Percentiles rank a stretch among this genome's conserved stretches.
These are phyloP conservation scores for Mycena haematopus DNA, from an alignment of 768 basidiomycete species.

Conservation along the genomic window DNA sequence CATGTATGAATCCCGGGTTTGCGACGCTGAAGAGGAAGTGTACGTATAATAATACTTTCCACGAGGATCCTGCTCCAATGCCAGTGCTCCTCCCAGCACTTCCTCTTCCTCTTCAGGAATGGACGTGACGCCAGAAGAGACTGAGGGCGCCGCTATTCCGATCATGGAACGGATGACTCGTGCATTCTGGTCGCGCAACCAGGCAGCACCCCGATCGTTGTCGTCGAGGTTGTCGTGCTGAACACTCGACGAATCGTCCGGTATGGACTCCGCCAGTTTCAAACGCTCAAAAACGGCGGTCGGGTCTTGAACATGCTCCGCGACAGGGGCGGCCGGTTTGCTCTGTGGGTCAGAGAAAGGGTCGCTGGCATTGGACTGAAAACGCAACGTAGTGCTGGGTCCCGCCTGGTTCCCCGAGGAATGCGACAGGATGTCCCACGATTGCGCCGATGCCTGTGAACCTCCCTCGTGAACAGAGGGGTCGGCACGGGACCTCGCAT, in stretches of 20 bases:
- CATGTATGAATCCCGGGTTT: constrained; percentile 41
- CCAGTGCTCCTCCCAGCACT: constrained; percentile 63
- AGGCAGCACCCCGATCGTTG: constrained; percentile 74
- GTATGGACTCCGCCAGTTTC: constrained; percentile 53
- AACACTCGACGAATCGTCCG: constrained; percentile 48
- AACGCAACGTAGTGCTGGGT: constrained; percentile 26
- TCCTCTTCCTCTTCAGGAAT: constrained; percentile 46
- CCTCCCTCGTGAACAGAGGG: constrained; percentile 8
- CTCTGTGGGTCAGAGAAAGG: constrained; percentile 41
- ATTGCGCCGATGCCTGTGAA: constrained; percentile 21
- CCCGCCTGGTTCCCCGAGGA: constrained; percentile 22
- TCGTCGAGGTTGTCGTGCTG: constrained; percentile 54
- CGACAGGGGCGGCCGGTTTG: constrained; percentile 32
- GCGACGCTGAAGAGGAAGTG: constrained; percentile 35
- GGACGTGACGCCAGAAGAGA: constrained; percentile 56
- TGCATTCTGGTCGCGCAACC: constrained; percentile 84
- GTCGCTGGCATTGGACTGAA: constrained; percentile 21
- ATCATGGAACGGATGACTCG: constrained; percentile 67
- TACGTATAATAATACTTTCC: constrained; percentile 85
- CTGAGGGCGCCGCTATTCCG: constrained; percentile 67
- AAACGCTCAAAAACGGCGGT: constrained; percentile 62
- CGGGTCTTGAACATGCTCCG: constrained; percentile 48
- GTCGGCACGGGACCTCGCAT: constrained; percentile 43
- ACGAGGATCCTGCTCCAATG: constrained; percentile 66
- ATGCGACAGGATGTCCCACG: constrained; percentile 30